These are phyloP conservation scores for Stachybotrys chlorohalonatus DNA, from an alignment of 2,329 filamentous ascomycete genomes.

Conservation along the genomic window DNA sequence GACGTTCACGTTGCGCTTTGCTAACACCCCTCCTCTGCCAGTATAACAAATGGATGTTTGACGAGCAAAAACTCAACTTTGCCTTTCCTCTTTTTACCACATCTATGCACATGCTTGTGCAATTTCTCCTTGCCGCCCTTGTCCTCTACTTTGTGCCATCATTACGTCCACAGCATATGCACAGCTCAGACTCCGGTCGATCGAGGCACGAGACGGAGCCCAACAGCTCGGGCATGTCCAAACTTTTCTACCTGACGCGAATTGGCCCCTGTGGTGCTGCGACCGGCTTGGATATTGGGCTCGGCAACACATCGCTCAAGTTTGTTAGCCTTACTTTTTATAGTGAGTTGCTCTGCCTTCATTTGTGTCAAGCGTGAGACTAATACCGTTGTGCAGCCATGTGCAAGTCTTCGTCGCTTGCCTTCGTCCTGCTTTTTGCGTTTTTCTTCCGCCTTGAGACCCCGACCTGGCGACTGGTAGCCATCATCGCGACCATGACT, in stretches of 20 bases:
- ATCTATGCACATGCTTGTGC: conserved; percentile 89
- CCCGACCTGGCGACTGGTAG: conserved; percentile 75
- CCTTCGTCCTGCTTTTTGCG: conserved; percentile 91
- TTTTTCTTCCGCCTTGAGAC: conserved; percentile 88
- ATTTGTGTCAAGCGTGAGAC: neutral
- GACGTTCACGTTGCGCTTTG: neutral
- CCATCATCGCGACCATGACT: conserved; percentile 88
- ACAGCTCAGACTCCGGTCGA: conserved; percentile 38
- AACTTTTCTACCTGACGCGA: conserved; percentile 82
- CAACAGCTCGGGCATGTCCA: conserved; percentile 63
- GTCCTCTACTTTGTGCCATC: conserved; percentile 78
- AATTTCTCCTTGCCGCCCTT: conserved; percentile 69
- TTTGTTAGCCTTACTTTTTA: conserved; percentile 97
- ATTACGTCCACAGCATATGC: conserved; percentile 56
- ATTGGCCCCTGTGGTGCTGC: conserved; percentile 87
- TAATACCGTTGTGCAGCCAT: conserved; percentile 49
- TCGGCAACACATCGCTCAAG: conserved; percentile 92
- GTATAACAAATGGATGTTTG: conserved; percentile 99
- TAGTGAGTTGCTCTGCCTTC: conserved; percentile 42
- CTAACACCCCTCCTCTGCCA: conserved; percentile 24
- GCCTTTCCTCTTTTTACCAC: conserved; percentile 94
- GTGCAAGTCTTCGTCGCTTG: conserved; percentile 96
- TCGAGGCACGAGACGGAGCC: conserved; percentile 46
- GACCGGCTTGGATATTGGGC: conserved; percentile 88
- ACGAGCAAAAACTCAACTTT: conserved; percentile 75